A percentile compares a stretch with the other conserved stretches of the same genome.
These are phyloP conservation scores for Aspergillus coremiiformis DNA, from an alignment of 495 filamentous ascomycete genomes.

Conservation along the genomic window DNA sequence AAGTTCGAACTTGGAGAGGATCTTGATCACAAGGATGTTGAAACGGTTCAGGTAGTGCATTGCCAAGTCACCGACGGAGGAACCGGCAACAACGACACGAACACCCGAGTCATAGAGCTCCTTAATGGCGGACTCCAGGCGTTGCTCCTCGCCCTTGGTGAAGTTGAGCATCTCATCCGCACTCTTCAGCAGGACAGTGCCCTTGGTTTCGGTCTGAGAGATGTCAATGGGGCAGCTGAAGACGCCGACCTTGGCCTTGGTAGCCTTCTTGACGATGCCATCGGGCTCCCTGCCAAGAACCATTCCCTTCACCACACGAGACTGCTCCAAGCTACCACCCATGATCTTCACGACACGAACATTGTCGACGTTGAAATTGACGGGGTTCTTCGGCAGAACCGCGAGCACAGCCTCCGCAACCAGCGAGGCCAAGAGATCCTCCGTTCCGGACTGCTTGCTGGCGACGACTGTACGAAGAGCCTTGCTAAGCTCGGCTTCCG, in stretches of 20 bases:
- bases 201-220: constrained; percentile 97
- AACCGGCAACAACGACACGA: constrained; percentile 83
- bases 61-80: constrained; percentile 88
- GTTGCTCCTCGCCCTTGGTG: constrained; percentile 90
- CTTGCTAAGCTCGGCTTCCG: constrained; percentile 78
- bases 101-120: constrained; percentile 91
- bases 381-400: constrained; percentile 93
- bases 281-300: constrained; percentile 92
- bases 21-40: constrained; percentile 91
- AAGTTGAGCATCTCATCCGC: constrained; percentile 98
- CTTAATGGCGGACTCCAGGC: constrained; percentile 86
- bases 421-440: constrained; percentile 75
- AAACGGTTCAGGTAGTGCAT: constrained; percentile 97
- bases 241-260: constrained; percentile 90
- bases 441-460: constrained; percentile 90
- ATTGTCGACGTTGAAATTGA: constrained; percentile 99
- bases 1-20: constrained; percentile 97
- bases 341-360: constrained; percentile 99
- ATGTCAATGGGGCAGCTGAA: constrained; percentile 95
- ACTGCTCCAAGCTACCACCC: constrained; percentile 91
- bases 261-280: constrained; percentile 79
- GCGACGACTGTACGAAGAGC: constrained; percentile 92
- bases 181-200: constrained; percentile 97
- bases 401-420: constrained; percentile 91
- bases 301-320: constrained; percentile 95